Conservation (phyloP, 345 rosid species). For the Lumnitzera littorea region DNA sequence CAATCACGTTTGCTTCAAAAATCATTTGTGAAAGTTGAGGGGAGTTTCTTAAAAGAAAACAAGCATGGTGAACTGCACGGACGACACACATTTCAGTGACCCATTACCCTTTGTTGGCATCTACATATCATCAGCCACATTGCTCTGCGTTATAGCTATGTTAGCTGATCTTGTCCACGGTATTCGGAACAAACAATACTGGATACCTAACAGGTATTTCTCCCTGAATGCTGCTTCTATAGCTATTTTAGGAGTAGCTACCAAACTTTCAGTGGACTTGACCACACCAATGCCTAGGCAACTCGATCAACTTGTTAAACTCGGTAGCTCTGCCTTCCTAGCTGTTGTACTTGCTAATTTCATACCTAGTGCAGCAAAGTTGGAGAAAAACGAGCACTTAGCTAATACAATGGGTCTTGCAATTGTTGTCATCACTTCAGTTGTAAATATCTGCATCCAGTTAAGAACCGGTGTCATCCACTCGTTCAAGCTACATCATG, state of each 20-base stretch:
- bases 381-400: constrained; percentile 10
- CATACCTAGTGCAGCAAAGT: constrained; percentile 62
- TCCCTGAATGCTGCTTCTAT: constrained; percentile 33
- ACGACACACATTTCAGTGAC: constrained; percentile 43
- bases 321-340: constrained; percentile 54
- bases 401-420: constrained; percentile 51
- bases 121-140: constrained; percentile 58
- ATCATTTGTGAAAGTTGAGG: too few relatives aligned
- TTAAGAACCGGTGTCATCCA: constrained; percentile 63
- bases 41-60: too few relatives aligned
- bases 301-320: constrained; percentile 63
- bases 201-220: constrained; percentile 29
- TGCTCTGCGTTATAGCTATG: constrained; percentile 55
- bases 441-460: constrained; percentile 59
- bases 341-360: constrained; percentile 58
- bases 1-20: too few relatives aligned
- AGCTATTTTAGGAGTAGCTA: constrained; percentile 18
- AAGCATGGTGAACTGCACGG: neutral
- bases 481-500: constrained; percentile 35
- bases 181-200: constrained; percentile 26
- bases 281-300: constrained; percentile 70
- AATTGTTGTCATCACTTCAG: constrained; percentile 52
- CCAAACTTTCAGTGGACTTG: constrained; percentile 68
- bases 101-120: constrained; percentile 70
- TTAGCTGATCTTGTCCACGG: constrained; percentile 50